A percentile compares a stretch with the other conserved stretches of the same genome.
Evolutionary conservation across 768 basidiomycete species (phyloP).

Genomic region (Cyathus striatus): DNA sequence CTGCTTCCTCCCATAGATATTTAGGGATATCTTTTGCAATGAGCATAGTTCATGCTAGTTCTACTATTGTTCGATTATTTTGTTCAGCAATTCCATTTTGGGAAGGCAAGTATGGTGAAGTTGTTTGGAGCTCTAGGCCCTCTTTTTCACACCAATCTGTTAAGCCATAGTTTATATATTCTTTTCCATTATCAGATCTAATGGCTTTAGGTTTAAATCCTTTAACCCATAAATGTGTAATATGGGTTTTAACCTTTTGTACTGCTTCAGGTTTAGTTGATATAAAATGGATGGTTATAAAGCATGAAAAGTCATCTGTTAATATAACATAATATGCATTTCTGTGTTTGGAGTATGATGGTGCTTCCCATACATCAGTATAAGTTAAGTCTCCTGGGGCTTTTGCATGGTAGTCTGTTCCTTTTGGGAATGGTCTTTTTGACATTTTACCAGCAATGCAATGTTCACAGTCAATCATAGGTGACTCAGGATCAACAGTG

Average conservation of each 20-base stretch:
- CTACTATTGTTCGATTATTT: not conserved
- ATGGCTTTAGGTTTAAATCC: not conserved
- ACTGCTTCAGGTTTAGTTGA: conserved; percentile 4
- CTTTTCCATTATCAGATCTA: conserved; percentile 20
- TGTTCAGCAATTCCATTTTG: conserved; percentile 26
- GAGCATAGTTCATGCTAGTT: conserved; percentile 6
- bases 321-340: conserved; percentile 2
- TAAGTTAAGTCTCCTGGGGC: not conserved
- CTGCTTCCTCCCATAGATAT: not conserved
- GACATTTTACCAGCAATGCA: no score
- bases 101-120: conserved; percentile 27
- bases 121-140: conserved; percentile 24
- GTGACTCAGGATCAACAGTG: conserved; percentile 9
- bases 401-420: not conserved
- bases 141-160: conserved; percentile 11
- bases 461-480: conserved; percentile 15
- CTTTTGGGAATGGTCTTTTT: not conserved
- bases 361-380: conserved; percentile 3
- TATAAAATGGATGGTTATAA: conserved; percentile 1
- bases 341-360: not conserved
- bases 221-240: not conserved
- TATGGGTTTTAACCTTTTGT: not conserved
- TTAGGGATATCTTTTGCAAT: not conserved
- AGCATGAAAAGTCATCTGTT: conserved; percentile 1
- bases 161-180: conserved; percentile 19